Base-by-base conservation (phyloP, 2,329 filamentous ascomycete genomes). In the Orbilia javanica region DNA sequence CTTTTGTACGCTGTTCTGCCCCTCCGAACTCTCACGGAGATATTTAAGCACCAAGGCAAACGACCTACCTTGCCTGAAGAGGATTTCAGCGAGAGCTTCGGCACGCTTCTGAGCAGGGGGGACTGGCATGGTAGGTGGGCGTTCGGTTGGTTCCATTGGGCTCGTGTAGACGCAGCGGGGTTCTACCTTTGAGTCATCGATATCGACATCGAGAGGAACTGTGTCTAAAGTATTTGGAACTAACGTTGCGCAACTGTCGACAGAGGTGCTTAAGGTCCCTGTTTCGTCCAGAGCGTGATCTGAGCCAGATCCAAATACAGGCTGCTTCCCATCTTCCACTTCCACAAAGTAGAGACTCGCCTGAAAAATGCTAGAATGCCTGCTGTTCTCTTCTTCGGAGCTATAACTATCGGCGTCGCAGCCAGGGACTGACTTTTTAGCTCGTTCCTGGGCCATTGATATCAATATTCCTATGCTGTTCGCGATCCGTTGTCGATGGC, bases 361-460 rank as follows among this genome's bases (percentile, higher is more conserved):
- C n/a, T 57, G 73, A 22, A 77, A 77, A 8, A 77, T 77, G 52
- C 73, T 77, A 15, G 73, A 77, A n/a, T 77, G 57, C 22, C 73
- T 55, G 25, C 66, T 70, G 22, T 50, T 60, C 8, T 77, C 73
- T 15, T 77, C 73, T 29, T 77, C 73, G 20, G 66, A 77, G 42
- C 57, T 77, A 29, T 77, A 77, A 44, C 57, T 71, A 20, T 77
- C 73, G 20, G 60, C 20, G 15, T 77, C 48, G 29, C 42, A 60
- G 18, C 55, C 55, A 15, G 18, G 34, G 4, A 13, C 34, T 3
- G 31, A 20, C 11, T 10, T 25, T 25, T 10, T n/a, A 2, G 3
- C 20, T 42, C 10, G 20, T 42, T 39, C 55, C 15, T n/a, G 53
- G 10, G n/a, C 53, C 53, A 60, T 20, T 18, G 3, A 42, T 42